These are phyloP conservation scores for Acidiella bohemica DNA, from an alignment of 495 filamentous ascomycete genomes.

Conservation along the genomic window DNA sequence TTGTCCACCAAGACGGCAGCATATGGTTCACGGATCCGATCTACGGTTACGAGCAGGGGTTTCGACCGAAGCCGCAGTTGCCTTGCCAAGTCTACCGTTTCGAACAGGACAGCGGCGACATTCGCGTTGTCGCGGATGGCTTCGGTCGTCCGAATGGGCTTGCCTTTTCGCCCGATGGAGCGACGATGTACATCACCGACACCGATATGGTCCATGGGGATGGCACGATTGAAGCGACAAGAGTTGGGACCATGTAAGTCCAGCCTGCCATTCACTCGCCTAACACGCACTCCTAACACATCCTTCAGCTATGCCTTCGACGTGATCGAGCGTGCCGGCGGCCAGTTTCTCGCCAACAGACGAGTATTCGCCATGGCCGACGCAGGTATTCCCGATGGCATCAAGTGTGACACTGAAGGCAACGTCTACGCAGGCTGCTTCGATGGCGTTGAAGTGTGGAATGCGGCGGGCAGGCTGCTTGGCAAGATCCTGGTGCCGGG, in stretches of 20 bases:
- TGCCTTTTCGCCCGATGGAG: slow-evolving; percentile 36
- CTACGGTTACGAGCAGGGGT: slow-evolving; percentile 29
- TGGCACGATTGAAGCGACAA: neutral
- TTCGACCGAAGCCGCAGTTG: slow-evolving; percentile 26
- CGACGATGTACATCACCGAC: slow-evolving; percentile 39
- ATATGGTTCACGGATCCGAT: slow-evolving; percentile 25
- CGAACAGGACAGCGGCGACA: slow-evolving; percentile 33
- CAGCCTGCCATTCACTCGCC: neutral
- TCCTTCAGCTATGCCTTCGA: slow-evolving; percentile 7
- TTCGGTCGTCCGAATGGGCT: slow-evolving; percentile 35
- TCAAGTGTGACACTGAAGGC: slow-evolving; percentile 33
- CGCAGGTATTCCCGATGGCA: slow-evolving; percentile 27
- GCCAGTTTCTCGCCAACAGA: slow-evolving; percentile 9
- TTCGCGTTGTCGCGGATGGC: slow-evolving; percentile 38
- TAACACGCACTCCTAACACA: neutral
- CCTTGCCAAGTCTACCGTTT: slow-evolving; percentile 38
- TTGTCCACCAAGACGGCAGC: slow-evolving; percentile 21
- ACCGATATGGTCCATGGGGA: slow-evolving; percentile 14
- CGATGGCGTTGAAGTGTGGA: slow-evolving; percentile 33
- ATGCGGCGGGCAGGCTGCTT: slow-evolving; percentile 30
- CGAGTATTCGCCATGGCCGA: slow-evolving; percentile 16
- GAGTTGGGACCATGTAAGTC: slow-evolving; percentile 8
- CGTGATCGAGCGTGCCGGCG: neutral
- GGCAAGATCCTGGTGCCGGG: slow-evolving; percentile 28
- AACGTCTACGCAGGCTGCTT: slow-evolving; percentile 37